Base-by-base conservation (phyloP, 345 rosid genomes). In the Corymbia maculata region DNA sequence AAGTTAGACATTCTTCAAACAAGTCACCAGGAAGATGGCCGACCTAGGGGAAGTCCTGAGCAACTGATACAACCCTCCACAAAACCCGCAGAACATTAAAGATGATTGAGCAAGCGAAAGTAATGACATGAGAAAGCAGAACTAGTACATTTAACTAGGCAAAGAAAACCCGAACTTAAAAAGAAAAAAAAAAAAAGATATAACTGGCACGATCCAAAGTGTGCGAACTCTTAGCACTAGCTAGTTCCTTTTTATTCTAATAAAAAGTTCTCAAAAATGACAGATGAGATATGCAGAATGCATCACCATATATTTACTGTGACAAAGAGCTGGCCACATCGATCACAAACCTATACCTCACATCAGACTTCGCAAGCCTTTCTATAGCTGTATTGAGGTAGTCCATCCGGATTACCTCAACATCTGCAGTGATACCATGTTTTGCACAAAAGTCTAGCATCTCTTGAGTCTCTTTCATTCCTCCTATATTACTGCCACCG, bases 351-450 rank as follows among this genome's bases (percentile, higher is more conserved):
- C 98, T 93, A 90, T 95, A 96, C 88, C 91, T 92, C 91, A 96
- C 97, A 93, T 96, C 98, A 49, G 97, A 92, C 89, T 94, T 97
- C 19, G 95, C 97, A 64, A 97, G 97, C 93, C 98, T 94, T 4
- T 95, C 98, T 94, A 96, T 93, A 19, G 99, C 98, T 10, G 92
- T 49, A 90, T 95, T 97, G 90, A 97, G 92, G 52, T 96, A 91
- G 68, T 95, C 96, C 91, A 96, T 95, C 90, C 85, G 89, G 44
- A 95, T 94, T 88, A 96, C 91, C 92, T 97, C 99, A 51, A 97
- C 94, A 88, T 97, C 98, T 21, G 99, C 93, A 21, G 93, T 55
- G 59, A 95, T 93, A 50, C 92, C 93, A 86, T 95, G 98, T 93
- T 96, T 91, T 52, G 96, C 98, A 51, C 99, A 97, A 75, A 97